Evolutionary conservation across 1,284 basidiomycete genomes (phyloP), one percentile per base, ranked within the genome.

Genomic region (Chalciporus piperatoides): DNA sequence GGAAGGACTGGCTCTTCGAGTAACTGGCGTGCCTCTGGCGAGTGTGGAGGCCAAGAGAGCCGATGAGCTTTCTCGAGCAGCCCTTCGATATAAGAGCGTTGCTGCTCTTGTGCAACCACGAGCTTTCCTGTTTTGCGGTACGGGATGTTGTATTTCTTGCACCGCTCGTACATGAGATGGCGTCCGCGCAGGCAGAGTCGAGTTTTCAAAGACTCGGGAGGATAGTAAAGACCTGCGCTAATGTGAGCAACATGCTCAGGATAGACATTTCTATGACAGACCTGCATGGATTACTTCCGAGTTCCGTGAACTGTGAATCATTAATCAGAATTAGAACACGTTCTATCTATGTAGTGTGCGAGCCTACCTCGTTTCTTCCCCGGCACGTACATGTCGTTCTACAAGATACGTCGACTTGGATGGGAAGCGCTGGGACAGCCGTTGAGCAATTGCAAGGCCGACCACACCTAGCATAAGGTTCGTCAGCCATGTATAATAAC

Each of bases 231-330:
- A 10, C 86, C 86, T 88, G 47, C n/a, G 14, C 27, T 14, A 14
- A 19, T 12, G 14, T 30, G 28, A 49, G 41, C 2, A 53, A 36
- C 8, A 48, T 28, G 23, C 35, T 44, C 4, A 32, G 35, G 25
- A 12, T 27, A 41, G 17, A 44, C 32, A 32, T 12, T 24, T 25
- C 33, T 42, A 17, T 23, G 32, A 58, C 63, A 48, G 60, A 82
- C 90, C 91, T 53, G 92, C 91, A 70, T 97, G 95, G 38, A 97
- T 89, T 12, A 99, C 96, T 63, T 98, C 96, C 1, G 92, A 96
- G 66, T 97, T 97, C 17, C 96, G 84, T 33, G 93, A 93, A 65
- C 91, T 94, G 52, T 41, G 45, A 44, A 32, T 23, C 10, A 23
- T 41, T 43, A 44, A 32, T 23, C 10, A 23, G 15, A 28, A 10